Evolutionary conservation across 805 yeast genomes (phyloP), one percentile per base, ranked within the genome.

Genomic region (Candida germanica): DNA sequence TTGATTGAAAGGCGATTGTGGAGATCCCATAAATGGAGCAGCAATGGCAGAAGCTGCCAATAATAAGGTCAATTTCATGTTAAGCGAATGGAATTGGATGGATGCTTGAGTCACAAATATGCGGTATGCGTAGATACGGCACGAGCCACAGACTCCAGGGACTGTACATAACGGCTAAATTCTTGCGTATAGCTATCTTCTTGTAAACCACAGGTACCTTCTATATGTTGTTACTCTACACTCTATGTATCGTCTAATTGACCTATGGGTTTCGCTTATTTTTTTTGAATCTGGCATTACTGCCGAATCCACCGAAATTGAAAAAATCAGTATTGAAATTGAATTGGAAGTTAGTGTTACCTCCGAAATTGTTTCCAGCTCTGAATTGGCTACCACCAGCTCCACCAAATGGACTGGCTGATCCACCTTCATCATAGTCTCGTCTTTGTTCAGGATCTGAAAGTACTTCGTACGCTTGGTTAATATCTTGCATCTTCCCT

Each of bases 391-490:
- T 6, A 7, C 10, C 9, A 10, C 23, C 23, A 7, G 6, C 7
- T 8, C n/a, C 12, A 11, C 23, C 23, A 12, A 32, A 32, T 10
- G 27, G 28, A 11, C 21, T 24, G 9, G 39, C 41, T 3, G 56
- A 53, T 22, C 44, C 50, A 11, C 80, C 81, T 17, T 65, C 46
- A 54, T 89, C 96, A 51, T 84, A 91, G 31, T 79, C 73, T 29
- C 66, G 73, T 40, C 80, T 73, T 40, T 74, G 64, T 29, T 79
- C 83, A 2, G 77, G 75, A 47, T 84, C 79, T 7, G 88, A 75
- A 24, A 91, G 67, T 2, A 83, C 80, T 54, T 88, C 97, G 58
- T 93, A 88, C 0, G 98, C 98, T 53, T 84, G 87, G 59, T 91
- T 93, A 44, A 91, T 85, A 37, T 83, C 89, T 31, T 94, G 87